phyloP scores from a whole-genome alignment of 2,329 filamentous ascomycete genomes.

The Aureobasidium leucospermi region DNA sequence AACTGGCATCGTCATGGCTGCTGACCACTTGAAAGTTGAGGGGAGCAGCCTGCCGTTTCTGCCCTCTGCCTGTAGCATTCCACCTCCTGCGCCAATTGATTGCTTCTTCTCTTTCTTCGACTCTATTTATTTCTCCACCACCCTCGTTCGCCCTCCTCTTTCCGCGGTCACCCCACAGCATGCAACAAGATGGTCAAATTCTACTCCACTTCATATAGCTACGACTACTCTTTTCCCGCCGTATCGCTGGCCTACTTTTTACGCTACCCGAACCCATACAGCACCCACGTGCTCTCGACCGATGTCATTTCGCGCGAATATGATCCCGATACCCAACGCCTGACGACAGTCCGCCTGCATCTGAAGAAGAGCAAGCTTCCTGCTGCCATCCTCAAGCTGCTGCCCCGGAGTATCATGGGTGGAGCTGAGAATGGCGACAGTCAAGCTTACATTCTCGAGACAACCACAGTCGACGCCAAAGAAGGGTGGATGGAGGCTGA shows the following conservation, averaged over 20 bases:
- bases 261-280: slow-evolving; percentile 81
- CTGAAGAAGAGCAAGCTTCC: slow-evolving; percentile 76
- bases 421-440: slow-evolving; percentile 50
- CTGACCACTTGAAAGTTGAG: background rate
- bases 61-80: background rate
- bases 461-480: slow-evolving; percentile 67
- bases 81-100: background rate
- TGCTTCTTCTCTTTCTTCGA: background rate
- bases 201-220: slow-evolving; percentile 55
- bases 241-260: slow-evolving; percentile 86
- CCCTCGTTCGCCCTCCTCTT: background rate
- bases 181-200: slow-evolving; percentile 42
- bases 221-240: slow-evolving; percentile 75
- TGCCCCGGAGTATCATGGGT: slow-evolving; percentile 62
- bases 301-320: slow-evolving; percentile 71
- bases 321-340: slow-evolving; percentile 64
- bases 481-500: slow-evolving; percentile 80
- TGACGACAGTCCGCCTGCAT: slow-evolving; percentile 73
- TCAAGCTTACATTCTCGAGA: slow-evolving; percentile 74
- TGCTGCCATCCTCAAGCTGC: slow-evolving; percentile 63
- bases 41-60: background rate
- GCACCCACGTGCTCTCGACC: slow-evolving; percentile 72
- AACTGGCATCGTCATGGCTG: background rate
- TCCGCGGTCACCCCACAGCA: background rate
- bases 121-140: slow-evolving; percentile 6